Conservation (phyloP, 768 basidiomycete genomes). For the Tulasnella sp. region DNA sequence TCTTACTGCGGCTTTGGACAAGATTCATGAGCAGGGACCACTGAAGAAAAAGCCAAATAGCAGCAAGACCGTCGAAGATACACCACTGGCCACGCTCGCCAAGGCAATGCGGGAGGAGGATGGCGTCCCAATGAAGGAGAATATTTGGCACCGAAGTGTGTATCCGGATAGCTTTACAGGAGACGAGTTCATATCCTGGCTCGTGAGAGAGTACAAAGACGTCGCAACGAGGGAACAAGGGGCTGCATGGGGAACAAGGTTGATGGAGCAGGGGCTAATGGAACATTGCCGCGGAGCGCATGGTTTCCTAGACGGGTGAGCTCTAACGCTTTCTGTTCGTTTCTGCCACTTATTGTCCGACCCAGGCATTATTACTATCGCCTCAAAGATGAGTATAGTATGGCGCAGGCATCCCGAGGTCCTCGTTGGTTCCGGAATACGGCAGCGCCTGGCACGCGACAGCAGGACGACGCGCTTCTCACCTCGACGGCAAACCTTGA, state of each 20-base stretch:
- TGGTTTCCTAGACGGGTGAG: constrained; percentile 81
- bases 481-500: background rate
- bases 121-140: constrained; percentile 76
- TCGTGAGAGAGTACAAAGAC: constrained; percentile 87
- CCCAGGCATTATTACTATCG: constrained; percentile 84
- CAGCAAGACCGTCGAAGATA: constrained; percentile 65
- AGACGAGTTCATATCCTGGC: constrained; percentile 85
- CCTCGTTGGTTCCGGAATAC: constrained; percentile 61
- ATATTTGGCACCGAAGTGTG: constrained; percentile 72
- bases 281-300: constrained; percentile 77
- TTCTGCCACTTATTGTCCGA: background rate
- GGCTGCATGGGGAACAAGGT: constrained; percentile 67
- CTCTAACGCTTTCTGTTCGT: background rate
- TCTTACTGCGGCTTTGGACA: constrained; percentile 74
- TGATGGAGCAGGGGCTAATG: constrained; percentile 79
- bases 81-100: constrained; percentile 61
- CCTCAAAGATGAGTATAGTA: constrained; percentile 69
- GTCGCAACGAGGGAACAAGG: constrained; percentile 78
- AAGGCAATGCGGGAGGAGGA: constrained; percentile 84
- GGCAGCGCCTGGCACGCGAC: background rate
- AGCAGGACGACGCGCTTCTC: constrained; percentile 21
- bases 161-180: constrained; percentile 87
- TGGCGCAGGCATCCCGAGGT: constrained; percentile 61
- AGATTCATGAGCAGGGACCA: constrained; percentile 70
- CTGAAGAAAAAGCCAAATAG: constrained; percentile 77